These are phyloP conservation scores for Xerocomus potaroensis DNA, from an alignment of 768 basidiomycete species.

Conservation along the genomic window DNA sequence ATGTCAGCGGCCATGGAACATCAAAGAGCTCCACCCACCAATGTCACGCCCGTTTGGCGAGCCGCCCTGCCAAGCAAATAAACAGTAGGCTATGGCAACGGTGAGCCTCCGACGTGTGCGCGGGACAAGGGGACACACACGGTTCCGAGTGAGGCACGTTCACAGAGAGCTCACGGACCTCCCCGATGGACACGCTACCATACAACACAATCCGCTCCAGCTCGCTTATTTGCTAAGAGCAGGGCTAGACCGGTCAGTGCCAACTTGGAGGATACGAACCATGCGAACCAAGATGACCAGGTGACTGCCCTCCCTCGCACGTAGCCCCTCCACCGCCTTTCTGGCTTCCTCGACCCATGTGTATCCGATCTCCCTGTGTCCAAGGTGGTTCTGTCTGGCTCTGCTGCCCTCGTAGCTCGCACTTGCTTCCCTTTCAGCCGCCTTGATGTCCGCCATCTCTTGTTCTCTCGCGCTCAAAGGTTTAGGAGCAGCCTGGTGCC, in stretches of 20 bases:
- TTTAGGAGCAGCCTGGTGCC: constrained; percentile 68
- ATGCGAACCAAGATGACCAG: constrained; percentile 65
- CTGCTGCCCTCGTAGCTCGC: constrained; percentile 56
- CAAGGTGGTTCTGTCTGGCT: constrained; percentile 51
- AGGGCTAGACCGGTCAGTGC: neutral
- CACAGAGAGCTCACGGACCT: constrained; percentile 42
- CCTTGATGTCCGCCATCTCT: constrained; percentile 72
- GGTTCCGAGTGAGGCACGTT: constrained; percentile 57
- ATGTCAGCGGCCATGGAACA: constrained; percentile 1
- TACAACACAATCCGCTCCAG: constrained; percentile 57
- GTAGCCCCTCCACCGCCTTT: constrained; percentile 59
- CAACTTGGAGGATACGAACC: too few relatives aligned
- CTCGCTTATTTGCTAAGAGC: constrained; percentile 60
- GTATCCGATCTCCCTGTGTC: constrained; percentile 53
- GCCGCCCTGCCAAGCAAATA: constrained; percentile 62
- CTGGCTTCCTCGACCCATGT: constrained; percentile 64
- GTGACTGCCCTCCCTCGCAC: constrained; percentile 41
- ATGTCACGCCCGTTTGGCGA: constrained; percentile 51
- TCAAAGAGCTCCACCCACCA: constrained; percentile 37
- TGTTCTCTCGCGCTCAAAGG: constrained; percentile 81
- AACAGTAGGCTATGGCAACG: constrained; percentile 44
- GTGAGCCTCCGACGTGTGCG: neutral
- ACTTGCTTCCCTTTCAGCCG: constrained; percentile 64
- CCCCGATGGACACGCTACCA: constrained; percentile 35
- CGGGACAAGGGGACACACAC: constrained; percentile 29